phyloP scores from a whole-genome alignment of 169 alveolate genomes.

The Cystoisospora suis region DNA sequence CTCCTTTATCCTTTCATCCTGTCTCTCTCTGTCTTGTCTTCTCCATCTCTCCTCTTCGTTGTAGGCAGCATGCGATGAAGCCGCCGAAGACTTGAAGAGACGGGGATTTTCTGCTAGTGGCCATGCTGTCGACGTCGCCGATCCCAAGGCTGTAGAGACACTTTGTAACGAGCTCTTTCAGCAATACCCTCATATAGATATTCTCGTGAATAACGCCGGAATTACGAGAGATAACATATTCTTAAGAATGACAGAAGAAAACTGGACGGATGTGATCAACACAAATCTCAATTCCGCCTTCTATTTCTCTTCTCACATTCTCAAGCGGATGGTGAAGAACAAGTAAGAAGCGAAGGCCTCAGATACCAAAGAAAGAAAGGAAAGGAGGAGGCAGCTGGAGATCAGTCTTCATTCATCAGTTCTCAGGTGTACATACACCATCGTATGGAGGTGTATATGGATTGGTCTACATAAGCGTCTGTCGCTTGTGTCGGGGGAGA shows the following conservation, averaged over 20 bases:
- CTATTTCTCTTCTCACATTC: constrained; percentile 69
- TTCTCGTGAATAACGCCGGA: constrained; percentile 92
- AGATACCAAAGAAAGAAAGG: too few relatives aligned
- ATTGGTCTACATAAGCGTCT: too few relatives aligned
- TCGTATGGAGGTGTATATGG: too few relatives aligned
- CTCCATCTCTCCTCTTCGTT: background rate
- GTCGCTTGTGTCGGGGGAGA: too few relatives aligned
- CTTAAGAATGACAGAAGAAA: constrained; percentile 84
- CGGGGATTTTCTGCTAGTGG: constrained; percentile 67
- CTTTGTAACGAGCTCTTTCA: constrained; percentile 61
- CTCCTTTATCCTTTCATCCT: background rate
- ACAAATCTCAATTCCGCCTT: constrained; percentile 81
- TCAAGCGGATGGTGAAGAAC: constrained; percentile 68
- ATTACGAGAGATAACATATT: constrained; percentile 86
- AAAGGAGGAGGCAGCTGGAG: too few relatives aligned
- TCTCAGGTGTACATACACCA: too few relatives aligned
- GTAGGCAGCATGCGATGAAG: constrained; percentile 73
- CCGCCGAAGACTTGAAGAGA: constrained; percentile 67
- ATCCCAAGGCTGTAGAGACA: constrained; percentile 64
- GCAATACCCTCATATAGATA: constrained; percentile 82
- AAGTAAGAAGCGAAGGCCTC: background rate
- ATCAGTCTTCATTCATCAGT: too few relatives aligned
- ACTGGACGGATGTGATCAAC: constrained; percentile 88
- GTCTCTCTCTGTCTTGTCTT: background rate
- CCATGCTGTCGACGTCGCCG: constrained; percentile 72